A percentile compares a stretch with the other conserved stretches of the same genome.
Conservation (phyloP, 1,284 basidiomycete genomes). For the Irpex rosettiformis region DNA sequence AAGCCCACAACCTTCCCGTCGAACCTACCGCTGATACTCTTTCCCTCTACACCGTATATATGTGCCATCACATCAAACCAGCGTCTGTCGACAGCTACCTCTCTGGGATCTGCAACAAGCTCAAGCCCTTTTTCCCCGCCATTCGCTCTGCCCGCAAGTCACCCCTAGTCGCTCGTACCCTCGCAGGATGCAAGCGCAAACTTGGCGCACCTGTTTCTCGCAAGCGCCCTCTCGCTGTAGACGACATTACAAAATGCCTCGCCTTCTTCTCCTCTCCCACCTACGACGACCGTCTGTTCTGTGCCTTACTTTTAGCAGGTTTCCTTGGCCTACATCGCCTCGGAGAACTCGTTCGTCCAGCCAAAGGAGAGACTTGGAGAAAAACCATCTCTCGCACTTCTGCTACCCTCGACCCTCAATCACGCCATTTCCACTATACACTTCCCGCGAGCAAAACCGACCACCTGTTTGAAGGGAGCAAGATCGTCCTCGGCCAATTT, state of each 20-base stretch:
- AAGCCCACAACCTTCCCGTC: conserved; percentile 28
- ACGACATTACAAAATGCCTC: conserved; percentile 13
- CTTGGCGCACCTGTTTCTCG: conserved; percentile 14
- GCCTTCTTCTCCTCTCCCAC: background rate
- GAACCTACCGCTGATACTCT: conserved; percentile 34
- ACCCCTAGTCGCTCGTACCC: conserved; percentile 28
- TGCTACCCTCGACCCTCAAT: conserved; percentile 1
- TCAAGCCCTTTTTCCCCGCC: conserved; percentile 34
- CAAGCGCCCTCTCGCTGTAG: conserved; percentile 26
- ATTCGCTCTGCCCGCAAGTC: conserved; percentile 22
- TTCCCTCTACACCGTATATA: conserved; percentile 31
- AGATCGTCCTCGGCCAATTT: conserved; percentile 17
- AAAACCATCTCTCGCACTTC: conserved; percentile 22
- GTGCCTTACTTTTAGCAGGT: conserved; percentile 21
- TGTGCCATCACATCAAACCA: conserved; percentile 37
- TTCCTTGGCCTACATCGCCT: conserved; percentile 31
- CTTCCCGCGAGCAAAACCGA: conserved; percentile 33
- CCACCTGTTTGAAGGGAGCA: conserved; percentile 25
- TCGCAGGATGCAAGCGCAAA: conserved; percentile 29
- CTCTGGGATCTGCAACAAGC: conserved; percentile 35
- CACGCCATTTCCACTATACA: conserved; percentile 16
- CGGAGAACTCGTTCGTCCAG: conserved; percentile 27
- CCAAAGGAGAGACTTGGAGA: conserved; percentile 15
- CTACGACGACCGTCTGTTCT: conserved; percentile 32
- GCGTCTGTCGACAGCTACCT: conserved; percentile 36